Base-by-base conservation (phyloP, 2,329 filamentous ascomycete species). In the Macrophomina pseudophaseolina region DNA sequence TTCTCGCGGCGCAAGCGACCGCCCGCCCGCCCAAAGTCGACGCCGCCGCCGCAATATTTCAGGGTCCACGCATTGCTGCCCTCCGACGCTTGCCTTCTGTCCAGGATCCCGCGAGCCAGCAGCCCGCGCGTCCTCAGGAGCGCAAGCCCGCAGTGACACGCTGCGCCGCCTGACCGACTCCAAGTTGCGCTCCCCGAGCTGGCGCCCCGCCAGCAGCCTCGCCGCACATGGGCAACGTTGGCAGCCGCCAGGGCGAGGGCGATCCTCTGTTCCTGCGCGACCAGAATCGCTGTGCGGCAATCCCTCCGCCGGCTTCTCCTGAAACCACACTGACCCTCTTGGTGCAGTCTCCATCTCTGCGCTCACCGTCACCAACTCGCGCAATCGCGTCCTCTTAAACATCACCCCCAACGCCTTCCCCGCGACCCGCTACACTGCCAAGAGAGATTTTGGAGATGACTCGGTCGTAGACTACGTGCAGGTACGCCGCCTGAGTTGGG, bases 401-500 rank as follows among this genome's bases (percentile, higher is more conserved):
- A 84, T 97, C 73, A 81, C 88, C 69, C 94, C 95, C 69, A 97
- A 97, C 84, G 86, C 90, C 71, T 98, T 91, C 75, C 95, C 95
- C 70, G 92, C 94, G 48, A 90, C 89, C 66, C 88, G 90, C 83
- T 88, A 95, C 76, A 85, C 84, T 71, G 92, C 89, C 56, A 90
- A 87, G 74, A 89, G 91, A 74, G 88, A 93, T 48, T 70, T 84
- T 30, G 89, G 90, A 72, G 94, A 99, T 76, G 87, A 88, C 69
- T 84, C 85, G 65, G 89, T 92, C 7, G 84, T 97, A 71, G 94
- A 98, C 81, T 99, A 93, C 81, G 87, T 99, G 51, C 94, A 97
- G 88, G 94, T 97, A 83, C 70, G 82, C 79, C 56, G 51, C 42
- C 44, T 53, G 33, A 40, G 44, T 23, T n/a, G 44, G 28, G 40